Percentiles rank a stretch among this genome's conserved stretches.
Evolutionary conservation across 768 basidiomycete species (phyloP).

Genomic region (Dioszegia crocea): DNA sequence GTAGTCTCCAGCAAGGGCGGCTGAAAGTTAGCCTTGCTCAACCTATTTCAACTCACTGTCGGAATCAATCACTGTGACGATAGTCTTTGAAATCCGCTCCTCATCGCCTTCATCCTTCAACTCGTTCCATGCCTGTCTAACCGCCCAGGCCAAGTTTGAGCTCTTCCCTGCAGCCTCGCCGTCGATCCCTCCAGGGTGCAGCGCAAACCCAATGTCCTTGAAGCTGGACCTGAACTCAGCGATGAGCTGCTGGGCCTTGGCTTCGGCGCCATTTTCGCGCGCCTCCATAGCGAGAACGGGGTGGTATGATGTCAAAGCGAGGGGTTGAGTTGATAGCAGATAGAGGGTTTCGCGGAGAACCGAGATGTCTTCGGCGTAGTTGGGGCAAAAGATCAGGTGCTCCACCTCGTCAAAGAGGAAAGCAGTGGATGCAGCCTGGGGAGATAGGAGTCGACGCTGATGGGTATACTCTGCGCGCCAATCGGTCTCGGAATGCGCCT

Average conservation of each 20-base stretch:
- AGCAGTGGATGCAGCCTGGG: constrained; percentile 3
- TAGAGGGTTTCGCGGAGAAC: constrained; percentile 36
- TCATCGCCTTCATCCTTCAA: constrained; percentile 20
- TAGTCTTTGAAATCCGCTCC: constrained; percentile 21
- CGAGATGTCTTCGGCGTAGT: constrained; percentile 29
- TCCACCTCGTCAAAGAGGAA: constrained; percentile 28
- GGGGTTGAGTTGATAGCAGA: constrained; percentile 38
- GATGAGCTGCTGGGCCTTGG: constrained; percentile 33
- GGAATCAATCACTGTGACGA: constrained; percentile 39
- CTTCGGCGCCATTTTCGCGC: constrained; percentile 28
- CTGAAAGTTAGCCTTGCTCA: constrained; percentile 1
- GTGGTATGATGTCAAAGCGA: constrained; percentile 31
- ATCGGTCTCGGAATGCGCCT: constrained; percentile 16
- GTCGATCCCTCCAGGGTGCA: constrained; percentile 33
- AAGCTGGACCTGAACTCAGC: constrained; percentile 34
- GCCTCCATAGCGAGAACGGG: constrained; percentile 42
- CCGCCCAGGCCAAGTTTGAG: constrained; percentile 40
- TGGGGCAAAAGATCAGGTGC: constrained; percentile 34
- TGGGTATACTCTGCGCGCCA: constrained; percentile 21
- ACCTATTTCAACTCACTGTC: constrained; percentile 22
- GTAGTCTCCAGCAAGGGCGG: constrained; percentile 40
- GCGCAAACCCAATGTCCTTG: constrained; percentile 36
- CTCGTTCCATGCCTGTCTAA: constrained; percentile 22
- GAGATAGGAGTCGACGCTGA: not conserved
- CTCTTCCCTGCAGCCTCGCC: constrained; percentile 40